A percentile compares a stretch with the other conserved stretches of the same genome.
Evolutionary conservation across 2,329 filamentous ascomycete genomes (phyloP).

Genomic region (Aspergillus versicolor): DNA sequence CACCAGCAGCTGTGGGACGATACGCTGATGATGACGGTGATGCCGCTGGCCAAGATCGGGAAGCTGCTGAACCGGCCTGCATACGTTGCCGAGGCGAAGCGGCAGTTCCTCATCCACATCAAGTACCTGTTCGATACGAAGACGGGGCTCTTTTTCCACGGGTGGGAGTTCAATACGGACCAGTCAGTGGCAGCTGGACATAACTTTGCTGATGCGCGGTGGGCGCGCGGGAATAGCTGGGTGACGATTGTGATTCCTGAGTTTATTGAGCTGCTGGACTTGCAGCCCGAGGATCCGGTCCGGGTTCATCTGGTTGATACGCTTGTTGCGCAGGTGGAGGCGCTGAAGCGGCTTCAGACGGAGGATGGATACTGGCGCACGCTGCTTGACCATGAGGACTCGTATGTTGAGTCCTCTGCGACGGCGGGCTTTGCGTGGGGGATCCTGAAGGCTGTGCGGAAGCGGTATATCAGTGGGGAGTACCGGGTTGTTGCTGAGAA

Average conservation of each 20-base stretch:
- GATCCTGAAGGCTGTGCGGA: slow-evolving; percentile 70
- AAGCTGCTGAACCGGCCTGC: slow-evolving; percentile 66
- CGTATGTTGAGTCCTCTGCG: slow-evolving; percentile 73
- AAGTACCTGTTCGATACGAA: slow-evolving; percentile 74
- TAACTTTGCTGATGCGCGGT: slow-evolving; percentile 57
- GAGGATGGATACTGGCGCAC: slow-evolving; percentile 70
- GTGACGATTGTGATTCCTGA: slow-evolving; percentile 81
- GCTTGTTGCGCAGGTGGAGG: slow-evolving; percentile 67
- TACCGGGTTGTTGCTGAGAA: slow-evolving; percentile 63
- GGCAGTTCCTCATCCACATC: slow-evolving; percentile 74
- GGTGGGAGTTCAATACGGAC: slow-evolving; percentile 64
- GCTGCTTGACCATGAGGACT: slow-evolving; percentile 69
- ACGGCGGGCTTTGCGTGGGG: slow-evolving; percentile 80
- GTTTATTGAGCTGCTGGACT: slow-evolving; percentile 70
- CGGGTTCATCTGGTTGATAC: slow-evolving; percentile 53
- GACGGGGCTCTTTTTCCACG: slow-evolving; percentile 76
- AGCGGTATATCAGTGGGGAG: slow-evolving; percentile 64
- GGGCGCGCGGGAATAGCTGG: slow-evolving; percentile 63
- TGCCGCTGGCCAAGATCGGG: slow-evolving; percentile 78
- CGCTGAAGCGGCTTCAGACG: slow-evolving; percentile 61
- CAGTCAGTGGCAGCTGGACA: slow-evolving; percentile 56
- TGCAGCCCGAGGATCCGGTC: slow-evolving; percentile 60
- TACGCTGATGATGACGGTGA: slow-evolving; percentile 83
- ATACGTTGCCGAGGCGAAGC: slow-evolving; percentile 75
- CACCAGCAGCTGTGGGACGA: slow-evolving; percentile 80